Percentiles rank a stretch among this genome's conserved stretches.
Conservation (phyloP, 163 green algal species). For the Chlamydomonas reinhardtii region DNA sequence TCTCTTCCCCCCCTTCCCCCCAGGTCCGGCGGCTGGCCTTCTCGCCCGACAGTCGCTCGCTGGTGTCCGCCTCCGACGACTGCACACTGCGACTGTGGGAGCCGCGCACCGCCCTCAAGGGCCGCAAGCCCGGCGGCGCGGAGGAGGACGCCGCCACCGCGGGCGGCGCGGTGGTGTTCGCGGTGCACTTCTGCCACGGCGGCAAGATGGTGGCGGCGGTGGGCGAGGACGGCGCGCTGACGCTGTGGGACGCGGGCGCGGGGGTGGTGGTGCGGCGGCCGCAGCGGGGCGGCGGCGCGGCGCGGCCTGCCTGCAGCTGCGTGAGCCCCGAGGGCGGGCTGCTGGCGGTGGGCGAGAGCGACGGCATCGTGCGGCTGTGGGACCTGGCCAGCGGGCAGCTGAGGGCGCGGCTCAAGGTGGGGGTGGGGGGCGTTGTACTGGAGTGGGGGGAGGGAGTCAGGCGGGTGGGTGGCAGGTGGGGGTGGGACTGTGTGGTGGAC, state of each 20-base stretch:
- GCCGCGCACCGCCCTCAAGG: neutral
- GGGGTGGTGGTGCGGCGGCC: neutral
- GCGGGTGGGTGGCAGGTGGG: neutral
- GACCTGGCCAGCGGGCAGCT: slow-evolving; percentile 22
- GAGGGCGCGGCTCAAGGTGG: slow-evolving; percentile 31
- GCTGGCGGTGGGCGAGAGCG: slow-evolving; percentile 38
- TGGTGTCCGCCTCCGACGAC: slow-evolving; percentile 38
- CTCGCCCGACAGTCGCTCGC: neutral
- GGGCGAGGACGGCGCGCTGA: slow-evolving; percentile 21
- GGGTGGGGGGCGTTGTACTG: neutral
- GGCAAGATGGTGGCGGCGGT: neutral
- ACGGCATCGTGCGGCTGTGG: slow-evolving; percentile 27
- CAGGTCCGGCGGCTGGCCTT: slow-evolving; percentile 19
- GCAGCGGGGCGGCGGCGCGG: neutral
- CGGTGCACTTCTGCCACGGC: slow-evolving; percentile 25
- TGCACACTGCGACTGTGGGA: slow-evolving; percentile 51
- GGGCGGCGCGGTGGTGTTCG: slow-evolving; percentile 7
- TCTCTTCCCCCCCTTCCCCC: too few relatives aligned
- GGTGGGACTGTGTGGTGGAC: too few relatives aligned
- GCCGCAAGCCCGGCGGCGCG: neutral
- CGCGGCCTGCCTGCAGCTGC: neutral
- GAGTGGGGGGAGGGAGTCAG: neutral
- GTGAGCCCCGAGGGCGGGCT: slow-evolving; percentile 2
- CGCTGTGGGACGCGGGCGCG: slow-evolving; percentile 15
- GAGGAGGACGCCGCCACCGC: neutral